phyloP scores from a whole-genome alignment of 768 basidiomycete genomes.

The Russula compacta region DNA sequence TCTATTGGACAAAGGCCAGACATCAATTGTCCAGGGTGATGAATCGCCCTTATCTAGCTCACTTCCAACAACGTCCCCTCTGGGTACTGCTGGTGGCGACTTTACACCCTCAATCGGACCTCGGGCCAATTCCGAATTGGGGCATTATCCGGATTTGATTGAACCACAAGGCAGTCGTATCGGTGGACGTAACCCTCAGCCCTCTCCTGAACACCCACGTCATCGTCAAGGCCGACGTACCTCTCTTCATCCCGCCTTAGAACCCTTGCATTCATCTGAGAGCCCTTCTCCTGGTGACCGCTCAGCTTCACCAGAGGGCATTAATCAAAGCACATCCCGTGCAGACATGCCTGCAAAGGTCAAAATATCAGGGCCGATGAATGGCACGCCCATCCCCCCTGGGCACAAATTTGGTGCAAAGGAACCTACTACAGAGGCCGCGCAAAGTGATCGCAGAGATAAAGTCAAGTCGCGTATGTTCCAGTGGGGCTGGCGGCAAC shows the following conservation, averaged over 20 bases:
- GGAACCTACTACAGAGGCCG: constrained; percentile 36
- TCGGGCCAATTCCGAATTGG: constrained; percentile 74
- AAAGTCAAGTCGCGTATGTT: constrained; percentile 91
- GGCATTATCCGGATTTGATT: constrained; percentile 64
- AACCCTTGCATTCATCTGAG: constrained; percentile 42
- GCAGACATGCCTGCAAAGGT: constrained; percentile 51
- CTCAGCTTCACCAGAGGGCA: constrained; percentile 33
- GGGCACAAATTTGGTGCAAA: constrained; percentile 89
- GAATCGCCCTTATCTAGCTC: constrained; percentile 57
- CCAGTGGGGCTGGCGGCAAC: constrained; percentile 76
- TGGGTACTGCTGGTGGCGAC: constrained; percentile 26
- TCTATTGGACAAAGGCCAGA: constrained; percentile 38
- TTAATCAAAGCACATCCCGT: constrained; percentile 39
- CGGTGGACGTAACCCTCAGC: constrained; percentile 32
- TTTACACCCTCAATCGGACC: constrained; percentile 28
- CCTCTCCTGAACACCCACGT: constrained; percentile 49
- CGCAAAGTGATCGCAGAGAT: constrained; percentile 45
- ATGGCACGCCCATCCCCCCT: constrained; percentile 74
- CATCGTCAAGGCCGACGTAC: constrained; percentile 47
- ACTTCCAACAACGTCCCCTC: constrained; percentile 40
- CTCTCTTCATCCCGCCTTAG: constrained; percentile 54
- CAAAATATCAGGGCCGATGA: constrained; percentile 86
- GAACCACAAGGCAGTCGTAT: constrained; percentile 29
- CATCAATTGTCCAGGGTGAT: constrained; percentile 37
- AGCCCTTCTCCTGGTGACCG: constrained; percentile 27